Evolutionary conservation across 805 yeast species (phyloP).

Genomic region (Suhomyces sp.): DNA sequence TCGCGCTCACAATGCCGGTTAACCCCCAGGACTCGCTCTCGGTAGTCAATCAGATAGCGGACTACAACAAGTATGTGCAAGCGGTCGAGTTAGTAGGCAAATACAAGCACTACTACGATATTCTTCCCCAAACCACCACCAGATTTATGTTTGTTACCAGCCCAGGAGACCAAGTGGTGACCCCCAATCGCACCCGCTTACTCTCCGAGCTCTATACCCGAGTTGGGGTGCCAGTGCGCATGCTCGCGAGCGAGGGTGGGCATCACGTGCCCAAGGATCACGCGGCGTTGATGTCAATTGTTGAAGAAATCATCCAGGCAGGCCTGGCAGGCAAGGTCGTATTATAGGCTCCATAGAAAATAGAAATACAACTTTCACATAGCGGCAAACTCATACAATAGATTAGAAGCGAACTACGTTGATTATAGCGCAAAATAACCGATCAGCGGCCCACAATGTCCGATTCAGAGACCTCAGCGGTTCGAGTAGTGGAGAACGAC

Average conservation of each 20-base stretch:
- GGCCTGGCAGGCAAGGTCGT: neutral
- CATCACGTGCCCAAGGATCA: constrained; percentile 16
- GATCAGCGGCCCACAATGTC: neutral
- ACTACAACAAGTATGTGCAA: constrained; percentile 19
- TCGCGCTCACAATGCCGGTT: constrained; percentile 31
- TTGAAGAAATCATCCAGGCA: constrained; percentile 8
- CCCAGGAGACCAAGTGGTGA: constrained; percentile 30
- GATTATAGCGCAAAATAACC: neutral
- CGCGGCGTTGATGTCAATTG: neutral
- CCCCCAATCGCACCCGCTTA: constrained; percentile 27
- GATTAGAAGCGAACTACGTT: neutral
- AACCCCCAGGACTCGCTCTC: constrained; percentile 6
- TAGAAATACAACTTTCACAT: neutral
- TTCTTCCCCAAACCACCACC: constrained; percentile 14
- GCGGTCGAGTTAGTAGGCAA: neutral
- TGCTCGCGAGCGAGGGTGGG: constrained; percentile 33
- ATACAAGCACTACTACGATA: neutral
- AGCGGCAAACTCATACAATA: neutral
- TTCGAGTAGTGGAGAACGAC: neutral
- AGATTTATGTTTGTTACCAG: constrained; percentile 30
- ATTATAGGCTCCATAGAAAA: neutral
- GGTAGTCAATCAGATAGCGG: constrained; percentile 17
- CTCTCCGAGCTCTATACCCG: constrained; percentile 19
- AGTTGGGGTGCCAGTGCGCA: constrained; percentile 9
- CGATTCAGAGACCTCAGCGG: neutral